Conservation (phyloP, 768 basidiomycete species). For the Hemileccinum rubropunctum region DNA sequence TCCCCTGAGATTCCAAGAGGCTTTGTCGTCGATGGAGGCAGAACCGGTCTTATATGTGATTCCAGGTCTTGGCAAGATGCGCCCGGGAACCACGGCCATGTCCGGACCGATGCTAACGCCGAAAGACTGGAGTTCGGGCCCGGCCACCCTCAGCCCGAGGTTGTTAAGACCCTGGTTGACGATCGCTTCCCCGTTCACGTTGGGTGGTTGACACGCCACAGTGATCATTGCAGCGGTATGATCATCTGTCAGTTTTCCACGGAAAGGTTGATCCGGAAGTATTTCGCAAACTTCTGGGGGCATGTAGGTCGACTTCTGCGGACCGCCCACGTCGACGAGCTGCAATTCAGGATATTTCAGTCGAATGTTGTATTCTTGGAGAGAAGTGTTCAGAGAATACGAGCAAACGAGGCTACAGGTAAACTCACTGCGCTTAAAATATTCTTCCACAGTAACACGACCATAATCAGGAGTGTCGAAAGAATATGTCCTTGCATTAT, state of each 20-base stretch:
- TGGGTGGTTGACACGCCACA: conserved; percentile 47
- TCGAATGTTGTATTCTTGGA: conserved; percentile 41
- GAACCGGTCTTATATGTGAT: conserved; percentile 38
- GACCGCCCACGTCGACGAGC: conserved; percentile 48
- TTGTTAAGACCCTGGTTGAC: conserved; percentile 39
- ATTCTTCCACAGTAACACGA: conserved; percentile 45
- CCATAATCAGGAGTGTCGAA: conserved; percentile 42
- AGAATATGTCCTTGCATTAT: conserved; percentile 37
- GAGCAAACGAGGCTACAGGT: neutral
- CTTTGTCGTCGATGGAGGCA: conserved; percentile 40
- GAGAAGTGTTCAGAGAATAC: neutral
- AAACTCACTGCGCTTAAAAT: conserved; percentile 46
- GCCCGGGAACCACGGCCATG: conserved; percentile 56
- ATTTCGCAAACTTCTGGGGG: conserved; percentile 52
- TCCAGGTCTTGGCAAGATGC: conserved; percentile 43
- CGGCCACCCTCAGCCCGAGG: conserved; percentile 39
- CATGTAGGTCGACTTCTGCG: conserved; percentile 37
- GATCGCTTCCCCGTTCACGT: conserved; percentile 47
- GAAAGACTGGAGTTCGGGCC: conserved; percentile 40
- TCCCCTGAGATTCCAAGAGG: conserved; percentile 53
- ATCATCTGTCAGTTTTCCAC: conserved; percentile 54
- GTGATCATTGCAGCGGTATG: conserved; percentile 52
- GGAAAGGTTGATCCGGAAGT: conserved; percentile 38
- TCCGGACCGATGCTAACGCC: conserved; percentile 44
- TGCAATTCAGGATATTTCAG: conserved; percentile 41